Conservation (phyloP, 495 filamentous ascomycete genomes). For the Amorphotheca resinae region DNA sequence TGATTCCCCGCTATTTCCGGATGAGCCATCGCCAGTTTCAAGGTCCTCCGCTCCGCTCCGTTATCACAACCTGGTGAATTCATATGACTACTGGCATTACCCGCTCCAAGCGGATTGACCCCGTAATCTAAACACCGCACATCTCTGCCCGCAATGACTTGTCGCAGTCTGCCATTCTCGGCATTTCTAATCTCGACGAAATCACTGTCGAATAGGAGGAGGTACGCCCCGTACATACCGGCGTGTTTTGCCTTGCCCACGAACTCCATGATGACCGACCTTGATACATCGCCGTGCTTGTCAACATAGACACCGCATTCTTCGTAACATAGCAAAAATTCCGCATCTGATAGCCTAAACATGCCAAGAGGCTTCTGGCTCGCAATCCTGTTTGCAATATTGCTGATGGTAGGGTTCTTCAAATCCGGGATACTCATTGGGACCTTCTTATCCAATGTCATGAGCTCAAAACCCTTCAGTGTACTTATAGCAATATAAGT, state of each 20-base stretch:
- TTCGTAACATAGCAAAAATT: constrained; percentile 89
- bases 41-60: constrained; percentile 36
- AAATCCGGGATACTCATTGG: constrained; percentile 84
- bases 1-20: constrained; percentile 70
- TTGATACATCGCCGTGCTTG: constrained; percentile 89
- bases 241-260: constrained; percentile 68
- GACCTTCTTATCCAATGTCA: constrained; percentile 93
- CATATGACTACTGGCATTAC: constrained; percentile 29
- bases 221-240: constrained; percentile 71
- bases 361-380: constrained; percentile 82
- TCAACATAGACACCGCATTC: constrained; percentile 96
- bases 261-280: constrained; percentile 93
- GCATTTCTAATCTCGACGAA: constrained; percentile 96
- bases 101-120: constrained; percentile 29
- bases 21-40: constrained; percentile 94
- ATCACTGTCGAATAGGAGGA: constrained; percentile 72
- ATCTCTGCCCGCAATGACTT: constrained; percentile 86
- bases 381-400: constrained; percentile 68
- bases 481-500: constrained; percentile 83
- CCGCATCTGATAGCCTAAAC: constrained; percentile 86
- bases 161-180: constrained; percentile 82
- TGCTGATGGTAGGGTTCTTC: constrained; percentile 56
- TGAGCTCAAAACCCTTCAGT: constrained; percentile 83
- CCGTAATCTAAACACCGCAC: constrained; percentile 85
- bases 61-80: constrained; percentile 1